Conservation (phyloP, 1,284 basidiomycete genomes). For the Inonotus hispidus region DNA sequence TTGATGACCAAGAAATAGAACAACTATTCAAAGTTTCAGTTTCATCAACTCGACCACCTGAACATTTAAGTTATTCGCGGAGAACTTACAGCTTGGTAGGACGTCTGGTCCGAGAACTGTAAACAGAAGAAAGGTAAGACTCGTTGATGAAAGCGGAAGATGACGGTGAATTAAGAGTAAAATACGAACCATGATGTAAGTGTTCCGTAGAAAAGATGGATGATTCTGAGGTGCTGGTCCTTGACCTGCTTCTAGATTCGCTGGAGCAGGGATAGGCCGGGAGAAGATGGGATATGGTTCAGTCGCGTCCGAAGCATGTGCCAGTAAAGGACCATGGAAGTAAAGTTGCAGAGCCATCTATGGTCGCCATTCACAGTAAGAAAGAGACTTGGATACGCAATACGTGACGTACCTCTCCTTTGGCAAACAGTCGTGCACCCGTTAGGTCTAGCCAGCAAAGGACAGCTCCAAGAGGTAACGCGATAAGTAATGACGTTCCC, state of each 20-base stretch:
- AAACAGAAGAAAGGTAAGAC: neutral
- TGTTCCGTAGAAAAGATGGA: conserved; percentile 68
- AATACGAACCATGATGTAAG: conserved; percentile 68
- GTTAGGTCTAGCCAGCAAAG: conserved; percentile 71
- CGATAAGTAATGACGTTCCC: conserved; percentile 69
- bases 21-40: conserved; percentile 27
- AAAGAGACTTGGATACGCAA: neutral
- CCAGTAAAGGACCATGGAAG: conserved; percentile 63
- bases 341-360: conserved; percentile 61
- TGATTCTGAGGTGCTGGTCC: conserved; percentile 35
- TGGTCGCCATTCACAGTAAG: neutral
- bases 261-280: conserved; percentile 37
- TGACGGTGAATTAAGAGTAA: neutral
- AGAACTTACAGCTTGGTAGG: conserved; percentile 53
- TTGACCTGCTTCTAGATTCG: conserved; percentile 46
- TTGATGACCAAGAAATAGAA: conserved; percentile 85
- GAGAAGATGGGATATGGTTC: conserved; percentile 67
- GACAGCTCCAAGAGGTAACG: conserved; percentile 68
- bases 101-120: conserved; percentile 72
- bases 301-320: conserved; percentile 40
- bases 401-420: conserved; percentile 51
- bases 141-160: neutral
- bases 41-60: neutral
- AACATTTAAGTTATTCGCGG: no score
- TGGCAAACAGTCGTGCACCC: conserved; percentile 61